Conservation (phyloP, 768 basidiomycete genomes). For the Kondoa malvinella region DNA sequence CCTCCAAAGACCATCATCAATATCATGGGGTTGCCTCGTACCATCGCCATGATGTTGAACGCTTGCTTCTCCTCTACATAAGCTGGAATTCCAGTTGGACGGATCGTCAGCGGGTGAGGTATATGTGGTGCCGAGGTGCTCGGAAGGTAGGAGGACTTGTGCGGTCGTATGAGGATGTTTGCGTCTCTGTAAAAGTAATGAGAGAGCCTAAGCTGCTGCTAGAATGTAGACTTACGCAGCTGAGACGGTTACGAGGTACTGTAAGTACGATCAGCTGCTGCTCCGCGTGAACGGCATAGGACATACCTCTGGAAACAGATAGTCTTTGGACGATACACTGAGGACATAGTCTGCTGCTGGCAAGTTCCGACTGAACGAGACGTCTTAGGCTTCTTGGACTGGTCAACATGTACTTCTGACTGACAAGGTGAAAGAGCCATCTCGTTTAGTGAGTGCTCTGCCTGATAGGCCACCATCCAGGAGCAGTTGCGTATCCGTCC, state of each 20-base stretch:
- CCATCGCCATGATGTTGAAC: not conserved
- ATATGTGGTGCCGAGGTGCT: not conserved
- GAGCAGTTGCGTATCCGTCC: not conserved
- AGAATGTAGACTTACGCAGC: too few species aligned
- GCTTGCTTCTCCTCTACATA: not conserved
- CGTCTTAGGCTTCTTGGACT: not conserved
- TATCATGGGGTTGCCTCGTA: not conserved
- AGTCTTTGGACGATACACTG: not conserved
- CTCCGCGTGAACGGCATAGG: not conserved
- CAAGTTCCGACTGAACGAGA: not conserved
- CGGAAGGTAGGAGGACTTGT: not conserved
- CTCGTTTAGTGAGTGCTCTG: not conserved
- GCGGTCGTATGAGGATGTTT: not conserved
- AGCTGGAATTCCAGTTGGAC: not conserved
- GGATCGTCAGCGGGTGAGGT: not conserved
- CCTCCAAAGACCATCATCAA: slow-evolving; percentile 1
- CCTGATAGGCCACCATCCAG: not conserved
- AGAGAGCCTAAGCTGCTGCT: too few species aligned
- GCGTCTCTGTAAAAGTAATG: too few species aligned
- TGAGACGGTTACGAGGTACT: not conserved
- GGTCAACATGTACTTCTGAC: not conserved
- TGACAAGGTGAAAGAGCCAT: not conserved
- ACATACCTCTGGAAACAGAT: not conserved
- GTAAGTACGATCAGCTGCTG: not conserved
- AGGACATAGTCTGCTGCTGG: not conserved